Percentiles rank a stretch among this genome's conserved stretches.
These are phyloP conservation scores for Aspergillus brasiliensis DNA, from an alignment of 2,329 filamentous ascomycete species.

Conservation along the genomic window DNA sequence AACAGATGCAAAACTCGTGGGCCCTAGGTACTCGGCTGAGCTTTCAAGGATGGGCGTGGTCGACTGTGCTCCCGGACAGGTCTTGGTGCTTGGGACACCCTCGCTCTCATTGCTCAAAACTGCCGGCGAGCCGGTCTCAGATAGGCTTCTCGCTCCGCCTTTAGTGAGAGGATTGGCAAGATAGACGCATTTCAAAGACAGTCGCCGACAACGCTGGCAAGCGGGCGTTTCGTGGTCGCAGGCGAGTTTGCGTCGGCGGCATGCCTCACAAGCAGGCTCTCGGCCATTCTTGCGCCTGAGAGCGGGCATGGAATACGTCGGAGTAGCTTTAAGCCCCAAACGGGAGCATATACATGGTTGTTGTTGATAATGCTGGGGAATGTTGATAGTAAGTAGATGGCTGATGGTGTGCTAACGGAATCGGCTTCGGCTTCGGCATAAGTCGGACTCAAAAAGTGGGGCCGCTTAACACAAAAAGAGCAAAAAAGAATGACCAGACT, in stretches of 20 bases:
- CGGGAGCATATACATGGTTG: background rate
- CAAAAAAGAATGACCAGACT: constrained; percentile 6
- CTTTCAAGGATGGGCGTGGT: constrained; percentile 5
- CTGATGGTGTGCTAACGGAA: background rate
- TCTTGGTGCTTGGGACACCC: background rate
- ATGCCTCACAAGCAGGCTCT: constrained; percentile 5
- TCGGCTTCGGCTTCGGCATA: constrained; percentile 6
- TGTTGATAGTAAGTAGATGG: background rate
- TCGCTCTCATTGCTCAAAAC: background rate
- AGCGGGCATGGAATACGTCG: background rate
- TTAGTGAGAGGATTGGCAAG: constrained; percentile 1
- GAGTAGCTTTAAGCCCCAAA: background rate
- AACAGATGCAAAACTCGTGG: constrained; percentile 6
- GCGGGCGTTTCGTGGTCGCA: constrained; percentile 5
- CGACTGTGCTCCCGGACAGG: background rate
- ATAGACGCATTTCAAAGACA: constrained; percentile 2
- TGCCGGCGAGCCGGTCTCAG: background rate
- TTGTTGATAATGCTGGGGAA: background rate
- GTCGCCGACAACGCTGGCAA: constrained; percentile 1
- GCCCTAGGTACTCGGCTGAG: constrained; percentile 8
- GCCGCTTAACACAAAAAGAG: background rate
- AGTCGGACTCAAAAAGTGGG: background rate
- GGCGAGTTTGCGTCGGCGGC: constrained; percentile 6
- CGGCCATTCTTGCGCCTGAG: constrained; percentile 5
- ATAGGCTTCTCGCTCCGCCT: background rate